phyloP scores from a whole-genome alignment of 495 filamentous ascomycete species.

The Viridothelium virens region DNA sequence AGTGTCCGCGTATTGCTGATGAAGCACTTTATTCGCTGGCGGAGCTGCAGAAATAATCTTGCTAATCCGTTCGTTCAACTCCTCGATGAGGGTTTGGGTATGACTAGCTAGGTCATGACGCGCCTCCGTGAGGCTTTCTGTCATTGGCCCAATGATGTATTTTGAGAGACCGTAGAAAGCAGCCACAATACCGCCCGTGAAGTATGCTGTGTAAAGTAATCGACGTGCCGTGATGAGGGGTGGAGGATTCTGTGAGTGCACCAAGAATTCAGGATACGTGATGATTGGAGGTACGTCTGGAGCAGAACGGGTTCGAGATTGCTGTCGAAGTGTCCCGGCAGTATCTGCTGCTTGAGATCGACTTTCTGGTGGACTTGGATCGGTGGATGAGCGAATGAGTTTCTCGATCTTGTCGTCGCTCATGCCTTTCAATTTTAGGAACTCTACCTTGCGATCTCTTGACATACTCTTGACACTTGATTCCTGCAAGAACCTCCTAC shows the following conservation, averaged over 20 bases:
- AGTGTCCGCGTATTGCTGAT: slow-evolving; percentile 28
- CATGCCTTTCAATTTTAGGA: slow-evolving; percentile 74
- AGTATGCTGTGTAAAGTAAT: slow-evolving; percentile 70
- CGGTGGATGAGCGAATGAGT: slow-evolving; percentile 30
- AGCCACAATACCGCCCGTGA: slow-evolving; percentile 60
- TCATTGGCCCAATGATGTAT: slow-evolving; percentile 78
- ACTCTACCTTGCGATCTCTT: slow-evolving; percentile 64
- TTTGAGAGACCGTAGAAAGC: slow-evolving; percentile 74
- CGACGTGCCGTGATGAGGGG: slow-evolving; percentile 71
- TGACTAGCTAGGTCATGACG: slow-evolving; percentile 72
- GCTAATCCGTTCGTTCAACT: slow-evolving; percentile 69
- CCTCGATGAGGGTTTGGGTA: slow-evolving; percentile 53
- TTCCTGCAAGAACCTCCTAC: slow-evolving; percentile 71
- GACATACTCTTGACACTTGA: slow-evolving; percentile 63
- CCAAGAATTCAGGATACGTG: slow-evolving; percentile 93
- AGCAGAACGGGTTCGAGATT: slow-evolving; percentile 20
- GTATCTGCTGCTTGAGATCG: not conserved
- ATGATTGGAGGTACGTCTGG: slow-evolving; percentile 75
- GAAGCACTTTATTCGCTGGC: slow-evolving; percentile 29
- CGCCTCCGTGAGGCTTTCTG: slow-evolving; percentile 61
- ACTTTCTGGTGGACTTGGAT: not conserved
- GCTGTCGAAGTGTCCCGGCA: not conserved
- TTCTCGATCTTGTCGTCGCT: slow-evolving; percentile 56
- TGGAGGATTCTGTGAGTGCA: slow-evolving; percentile 54
- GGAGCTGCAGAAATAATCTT: slow-evolving; percentile 57